Conservation (phyloP, 768 basidiomycete species). For the Hortiboletus campestris region DNA sequence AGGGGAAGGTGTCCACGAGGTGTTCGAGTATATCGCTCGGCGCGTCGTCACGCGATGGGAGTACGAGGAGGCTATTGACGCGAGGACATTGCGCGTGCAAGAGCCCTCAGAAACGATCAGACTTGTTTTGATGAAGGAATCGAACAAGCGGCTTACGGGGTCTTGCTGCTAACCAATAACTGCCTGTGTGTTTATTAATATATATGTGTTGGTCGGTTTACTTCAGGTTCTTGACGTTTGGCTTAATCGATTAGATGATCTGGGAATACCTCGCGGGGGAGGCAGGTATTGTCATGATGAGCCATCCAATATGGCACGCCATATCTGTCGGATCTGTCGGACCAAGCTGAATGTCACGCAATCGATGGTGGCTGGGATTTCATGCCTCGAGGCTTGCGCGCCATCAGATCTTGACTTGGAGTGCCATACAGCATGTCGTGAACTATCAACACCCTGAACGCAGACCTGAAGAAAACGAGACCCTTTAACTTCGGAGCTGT, state of each 20-base stretch:
- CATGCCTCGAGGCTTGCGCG: neutral
- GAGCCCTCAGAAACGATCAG: conserved; percentile 41
- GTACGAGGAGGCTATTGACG: conserved; percentile 59
- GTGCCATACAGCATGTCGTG: neutral
- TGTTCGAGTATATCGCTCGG: conserved; percentile 74
- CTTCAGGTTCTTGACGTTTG: neutral
- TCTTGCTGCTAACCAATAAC: conserved; percentile 19
- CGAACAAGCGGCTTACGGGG: conserved; percentile 4
- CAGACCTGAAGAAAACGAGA: neutral
- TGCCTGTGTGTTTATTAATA: conserved; percentile 21
- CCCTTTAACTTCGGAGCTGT: neutral
- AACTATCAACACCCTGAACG: neutral
- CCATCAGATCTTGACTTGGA: neutral
- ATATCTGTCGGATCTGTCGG: neutral
- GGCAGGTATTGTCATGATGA: neutral
- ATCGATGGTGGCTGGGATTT: neutral
- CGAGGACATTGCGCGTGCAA: conserved; percentile 39
- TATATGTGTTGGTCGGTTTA: conserved; percentile 2
- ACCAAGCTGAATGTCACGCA: neutral
- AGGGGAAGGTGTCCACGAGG: conserved; percentile 64
- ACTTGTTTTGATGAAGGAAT: conserved; percentile 26
- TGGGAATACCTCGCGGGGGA: neutral
- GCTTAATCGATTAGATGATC: neutral
- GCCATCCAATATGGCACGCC: neutral
- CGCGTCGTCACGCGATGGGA: conserved; percentile 65